These are phyloP conservation scores for Eucalyptus virginea DNA, from an alignment of 345 rosid species.

Conservation along the genomic window DNA sequence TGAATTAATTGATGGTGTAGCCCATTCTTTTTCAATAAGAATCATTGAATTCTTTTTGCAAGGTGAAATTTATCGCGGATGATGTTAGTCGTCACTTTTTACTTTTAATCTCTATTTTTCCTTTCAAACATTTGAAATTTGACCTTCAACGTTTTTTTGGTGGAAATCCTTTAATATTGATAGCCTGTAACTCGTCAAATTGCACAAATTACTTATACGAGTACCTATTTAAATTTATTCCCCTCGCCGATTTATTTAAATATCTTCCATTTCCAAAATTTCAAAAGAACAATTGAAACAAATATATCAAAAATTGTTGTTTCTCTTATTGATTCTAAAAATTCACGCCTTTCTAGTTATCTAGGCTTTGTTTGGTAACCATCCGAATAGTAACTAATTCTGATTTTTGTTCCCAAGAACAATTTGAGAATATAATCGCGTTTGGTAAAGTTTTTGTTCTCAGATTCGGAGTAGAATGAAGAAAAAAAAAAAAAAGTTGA, in stretches of 20 bases:
- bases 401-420: no score
- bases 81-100: not conserved
- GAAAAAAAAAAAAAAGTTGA: no score
- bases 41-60: not conserved
- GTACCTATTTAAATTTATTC: not conserved
- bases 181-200: not conserved
- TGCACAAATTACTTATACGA: not conserved
- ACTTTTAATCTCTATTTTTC: not conserved
- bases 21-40: not conserved
- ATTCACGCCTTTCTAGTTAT: no score
- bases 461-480: no score
- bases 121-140: not conserved
- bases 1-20: not conserved
- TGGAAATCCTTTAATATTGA: not conserved
- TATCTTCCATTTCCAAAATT: not conserved
- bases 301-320: not conserved
- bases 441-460: no score
- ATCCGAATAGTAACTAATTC: no score
- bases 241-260: not conserved
- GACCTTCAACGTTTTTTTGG: not conserved
- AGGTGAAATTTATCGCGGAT: not conserved
- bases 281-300: not conserved
- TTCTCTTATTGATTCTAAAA: no score
- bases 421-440: no score
- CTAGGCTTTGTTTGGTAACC: no score